Evolutionary conservation across 192 early-diverging fungal genomes (phyloP).

Genomic region (Coemansia sp.): DNA sequence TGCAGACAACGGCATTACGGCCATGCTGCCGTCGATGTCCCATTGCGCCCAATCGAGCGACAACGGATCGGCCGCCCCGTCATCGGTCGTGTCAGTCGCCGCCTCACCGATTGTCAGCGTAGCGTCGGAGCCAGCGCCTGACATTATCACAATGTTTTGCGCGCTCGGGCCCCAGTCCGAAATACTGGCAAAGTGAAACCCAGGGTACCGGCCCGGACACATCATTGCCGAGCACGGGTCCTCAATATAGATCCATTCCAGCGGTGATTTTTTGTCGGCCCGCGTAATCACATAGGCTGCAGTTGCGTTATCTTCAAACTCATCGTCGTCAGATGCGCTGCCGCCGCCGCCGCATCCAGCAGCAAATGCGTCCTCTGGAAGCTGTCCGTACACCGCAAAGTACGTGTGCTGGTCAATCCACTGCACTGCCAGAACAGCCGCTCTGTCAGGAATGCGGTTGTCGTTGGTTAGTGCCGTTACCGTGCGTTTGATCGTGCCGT

Average conservation of each 20-base stretch:
- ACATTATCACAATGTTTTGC: slow-evolving; percentile 36
- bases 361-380: slow-evolving; percentile 26
- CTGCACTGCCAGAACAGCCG: slow-evolving; percentile 62
- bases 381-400: slow-evolving; percentile 63
- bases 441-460: slow-evolving; percentile 19
- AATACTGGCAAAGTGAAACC: slow-evolving; percentile 64
- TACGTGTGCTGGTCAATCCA: slow-evolving; percentile 78
- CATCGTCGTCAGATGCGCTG: slow-evolving; percentile 18
- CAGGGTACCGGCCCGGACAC: slow-evolving; percentile 50
- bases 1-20: slow-evolving; percentile 60
- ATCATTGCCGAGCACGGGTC: slow-evolving; percentile 61
- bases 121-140: slow-evolving; percentile 32
- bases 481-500: slow-evolving; percentile 56
- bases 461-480: slow-evolving; percentile 52
- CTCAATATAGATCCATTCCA: slow-evolving; percentile 56
- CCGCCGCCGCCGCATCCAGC: slow-evolving; percentile 40
- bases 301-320: slow-evolving; percentile 39
- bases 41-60: slow-evolving; percentile 65
- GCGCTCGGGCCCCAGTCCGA: slow-evolving; percentile 57
- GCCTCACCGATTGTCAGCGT: slow-evolving; percentile 45
- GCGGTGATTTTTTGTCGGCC: slow-evolving; percentile 37
- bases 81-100: slow-evolving; percentile 6
- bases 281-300: slow-evolving; percentile 64
- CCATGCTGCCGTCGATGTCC: slow-evolving; percentile 61
- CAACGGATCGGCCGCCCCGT: slow-evolving; percentile 19